phyloP scores from a whole-genome alignment of 805 yeast species.

The Sugiyamaella americana region DNA sequence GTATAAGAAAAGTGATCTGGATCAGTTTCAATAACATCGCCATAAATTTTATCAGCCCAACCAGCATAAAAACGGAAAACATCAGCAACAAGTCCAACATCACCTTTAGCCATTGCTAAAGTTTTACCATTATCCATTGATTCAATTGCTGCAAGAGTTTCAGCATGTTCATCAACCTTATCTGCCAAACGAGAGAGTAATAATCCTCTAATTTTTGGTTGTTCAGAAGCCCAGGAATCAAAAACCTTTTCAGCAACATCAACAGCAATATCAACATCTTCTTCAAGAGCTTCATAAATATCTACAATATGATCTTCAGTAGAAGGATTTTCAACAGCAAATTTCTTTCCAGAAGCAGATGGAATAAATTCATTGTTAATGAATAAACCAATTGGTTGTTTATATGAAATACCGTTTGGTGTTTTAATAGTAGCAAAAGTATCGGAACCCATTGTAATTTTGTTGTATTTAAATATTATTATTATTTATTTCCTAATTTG shows the following conservation, averaged over 20 bases:
- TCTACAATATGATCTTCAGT: constrained; percentile 54
- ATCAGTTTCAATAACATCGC: constrained; percentile 57
- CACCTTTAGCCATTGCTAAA: constrained; percentile 34
- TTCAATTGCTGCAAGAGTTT: constrained; percentile 73
- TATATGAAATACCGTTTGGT: constrained; percentile 61
- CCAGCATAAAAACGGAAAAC: constrained; percentile 66
- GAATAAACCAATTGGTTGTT: constrained; percentile 85
- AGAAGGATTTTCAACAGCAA: constrained; percentile 39
- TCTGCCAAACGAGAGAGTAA: constrained; percentile 70
- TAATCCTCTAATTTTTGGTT: constrained; percentile 62
- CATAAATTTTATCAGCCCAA: constrained; percentile 65
- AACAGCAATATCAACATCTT: constrained; percentile 75
- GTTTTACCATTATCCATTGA: constrained; percentile 91
- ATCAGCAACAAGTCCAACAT: constrained; percentile 51
- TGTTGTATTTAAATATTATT: neutral
- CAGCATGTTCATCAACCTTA: constrained; percentile 64
- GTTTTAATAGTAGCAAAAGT: constrained; percentile 37
- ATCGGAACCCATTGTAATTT: constrained; percentile 2
- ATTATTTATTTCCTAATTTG: neutral
- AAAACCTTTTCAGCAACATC: constrained; percentile 77
- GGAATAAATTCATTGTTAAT: constrained; percentile 76
- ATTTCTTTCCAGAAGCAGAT: constrained; percentile 50
- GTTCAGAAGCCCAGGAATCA: constrained; percentile 61
- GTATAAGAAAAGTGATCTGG: constrained; percentile 61
- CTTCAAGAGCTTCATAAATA: constrained; percentile 67